phyloP scores from a whole-genome alignment of 306 rosid species.

The Lagenaria siceraria region DNA sequence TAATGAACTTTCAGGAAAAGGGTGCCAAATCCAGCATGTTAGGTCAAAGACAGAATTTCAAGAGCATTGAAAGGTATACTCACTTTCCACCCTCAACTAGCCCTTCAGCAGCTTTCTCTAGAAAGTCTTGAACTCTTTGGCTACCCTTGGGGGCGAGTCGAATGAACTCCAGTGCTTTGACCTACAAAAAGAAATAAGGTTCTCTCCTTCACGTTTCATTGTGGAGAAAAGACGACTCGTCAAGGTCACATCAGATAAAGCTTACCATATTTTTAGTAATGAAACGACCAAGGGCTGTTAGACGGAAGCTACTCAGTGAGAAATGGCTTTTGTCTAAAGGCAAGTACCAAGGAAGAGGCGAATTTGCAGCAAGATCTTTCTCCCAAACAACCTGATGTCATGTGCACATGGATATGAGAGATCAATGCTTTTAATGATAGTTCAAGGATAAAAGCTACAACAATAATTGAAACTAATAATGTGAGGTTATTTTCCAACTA shows the following conservation, averaged over 20 bases:
- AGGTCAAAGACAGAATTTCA: not conserved
- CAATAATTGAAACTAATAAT: slow-evolving; percentile 2
- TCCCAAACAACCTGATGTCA: slow-evolving; percentile 64
- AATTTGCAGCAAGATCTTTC: slow-evolving; percentile 61
- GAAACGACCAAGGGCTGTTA: slow-evolving; percentile 67
- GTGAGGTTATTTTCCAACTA: slow-evolving; percentile 9
- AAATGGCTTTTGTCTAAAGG: slow-evolving; percentile 83
- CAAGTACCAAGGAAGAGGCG: slow-evolving; percentile 81
- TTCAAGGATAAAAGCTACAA: too few relatives aligned
- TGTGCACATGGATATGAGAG: not conserved
- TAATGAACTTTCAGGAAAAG: not conserved
- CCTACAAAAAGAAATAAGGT: slow-evolving; percentile 29
- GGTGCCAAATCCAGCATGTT: not conserved
- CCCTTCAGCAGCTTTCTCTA: slow-evolving; percentile 87
- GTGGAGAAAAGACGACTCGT: not conserved
- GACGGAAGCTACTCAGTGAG: slow-evolving; percentile 87
- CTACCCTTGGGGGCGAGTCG: slow-evolving; percentile 93
- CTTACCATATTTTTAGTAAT: slow-evolving; percentile 79
- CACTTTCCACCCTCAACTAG: slow-evolving; percentile 96
- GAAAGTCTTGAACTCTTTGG: slow-evolving; percentile 78
- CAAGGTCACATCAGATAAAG: not conserved
- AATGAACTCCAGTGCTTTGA: slow-evolving; percentile 52
- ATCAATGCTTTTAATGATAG: not conserved
- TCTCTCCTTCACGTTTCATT: not conserved
- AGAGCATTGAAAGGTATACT: slow-evolving; percentile 24